Percentiles rank a stretch among this genome's conserved stretches.
These are phyloP conservation scores for Penicillium sp. DNA, from an alignment of 2,329 filamentous ascomycete genomes.

Conservation along the genomic window DNA sequence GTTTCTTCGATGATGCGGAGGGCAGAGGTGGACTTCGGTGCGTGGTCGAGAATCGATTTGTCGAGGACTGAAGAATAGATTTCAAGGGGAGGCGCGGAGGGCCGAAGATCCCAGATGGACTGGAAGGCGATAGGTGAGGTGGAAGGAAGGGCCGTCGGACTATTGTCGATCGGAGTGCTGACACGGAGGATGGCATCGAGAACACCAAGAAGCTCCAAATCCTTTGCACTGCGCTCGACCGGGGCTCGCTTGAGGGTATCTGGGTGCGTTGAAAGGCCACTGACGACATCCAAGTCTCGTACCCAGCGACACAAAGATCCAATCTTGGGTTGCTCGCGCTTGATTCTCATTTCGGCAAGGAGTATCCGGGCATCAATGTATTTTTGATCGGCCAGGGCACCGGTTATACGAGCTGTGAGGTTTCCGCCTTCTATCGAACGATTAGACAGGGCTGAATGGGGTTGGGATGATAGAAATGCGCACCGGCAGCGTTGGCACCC, in stretches of 20 bases:
- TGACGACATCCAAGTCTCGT: constrained; percentile 70
- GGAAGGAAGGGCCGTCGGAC: constrained; percentile 32
- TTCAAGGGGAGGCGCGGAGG: constrained; percentile 46
- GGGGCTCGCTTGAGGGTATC: constrained; percentile 40
- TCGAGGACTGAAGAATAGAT: constrained; percentile 65
- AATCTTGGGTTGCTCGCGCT: constrained; percentile 67
- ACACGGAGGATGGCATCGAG: constrained; percentile 68
- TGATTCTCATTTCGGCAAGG: constrained; percentile 71
- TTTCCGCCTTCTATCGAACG: constrained; percentile 57
- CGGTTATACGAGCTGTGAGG: constrained; percentile 69
- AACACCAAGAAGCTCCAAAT: constrained; percentile 62
- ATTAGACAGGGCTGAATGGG: constrained; percentile 5
- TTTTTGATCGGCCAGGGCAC: constrained; percentile 67
- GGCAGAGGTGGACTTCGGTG: constrained; percentile 27
- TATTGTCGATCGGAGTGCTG: constrained; percentile 63
- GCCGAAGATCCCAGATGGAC: constrained; percentile 64
- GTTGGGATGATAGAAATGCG: neutral
- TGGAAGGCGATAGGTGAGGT: constrained; percentile 62
- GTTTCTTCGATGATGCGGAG: constrained; percentile 67
- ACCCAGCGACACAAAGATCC: constrained; percentile 75
- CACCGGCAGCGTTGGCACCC: constrained; percentile 63
- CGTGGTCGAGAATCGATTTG: constrained; percentile 55
- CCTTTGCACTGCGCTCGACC: constrained; percentile 39
- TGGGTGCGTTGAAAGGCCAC: constrained; percentile 63
- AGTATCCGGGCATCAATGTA: constrained; percentile 68